Evolutionary conservation across 2,329 filamentous ascomycete genomes (phyloP).

Genomic region (Diaporthe humulicola): DNA sequence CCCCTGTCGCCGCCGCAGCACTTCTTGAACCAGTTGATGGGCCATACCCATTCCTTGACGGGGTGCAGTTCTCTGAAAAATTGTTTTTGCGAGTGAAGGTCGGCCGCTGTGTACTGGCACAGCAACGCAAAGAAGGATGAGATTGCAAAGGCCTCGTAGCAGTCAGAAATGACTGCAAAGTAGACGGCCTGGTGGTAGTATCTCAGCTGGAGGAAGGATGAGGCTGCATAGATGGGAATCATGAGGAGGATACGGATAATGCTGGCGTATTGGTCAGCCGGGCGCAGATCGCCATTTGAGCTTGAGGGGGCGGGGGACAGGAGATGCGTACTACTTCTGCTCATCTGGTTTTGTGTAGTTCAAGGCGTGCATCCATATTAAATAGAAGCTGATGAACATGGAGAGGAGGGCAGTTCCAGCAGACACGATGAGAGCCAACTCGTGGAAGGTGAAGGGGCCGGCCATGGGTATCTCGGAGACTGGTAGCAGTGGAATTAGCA

Average conservation of each 20-base stretch:
- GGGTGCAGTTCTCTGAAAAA: conserved; percentile 80
- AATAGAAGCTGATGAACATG: conserved; percentile 65
- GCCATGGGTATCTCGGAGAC: conserved; percentile 62
- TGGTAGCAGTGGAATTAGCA: conserved; percentile 49
- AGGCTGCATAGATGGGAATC: conserved; percentile 84
- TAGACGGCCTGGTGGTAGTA: conserved; percentile 86
- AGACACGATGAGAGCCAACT: conserved; percentile 65
- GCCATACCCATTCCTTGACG: conserved; percentile 80
- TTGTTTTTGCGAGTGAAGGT: conserved; percentile 83
- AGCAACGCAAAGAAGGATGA: conserved; percentile 87
- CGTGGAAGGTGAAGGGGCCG: conserved; percentile 66
- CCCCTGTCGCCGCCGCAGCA: conserved; percentile 79
- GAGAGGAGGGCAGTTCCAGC: conserved; percentile 64
- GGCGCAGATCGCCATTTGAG: neutral
- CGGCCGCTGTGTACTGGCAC: conserved; percentile 84
- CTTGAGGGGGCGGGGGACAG: neutral
- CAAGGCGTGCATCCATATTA: conserved; percentile 70
- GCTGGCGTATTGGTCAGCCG: conserved; percentile 54
- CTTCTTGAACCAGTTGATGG: conserved; percentile 77
- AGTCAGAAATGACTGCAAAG: conserved; percentile 84
- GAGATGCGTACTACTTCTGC: conserved; percentile 65
- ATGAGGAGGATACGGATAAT: conserved; percentile 92
- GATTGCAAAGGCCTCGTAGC: conserved; percentile 91
- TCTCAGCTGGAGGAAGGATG: conserved; percentile 79
- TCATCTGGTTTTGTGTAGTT: conserved; percentile 73